phyloP scores from a whole-genome alignment of 108 stramenopile species.

The Nitzschia palea region DNA sequence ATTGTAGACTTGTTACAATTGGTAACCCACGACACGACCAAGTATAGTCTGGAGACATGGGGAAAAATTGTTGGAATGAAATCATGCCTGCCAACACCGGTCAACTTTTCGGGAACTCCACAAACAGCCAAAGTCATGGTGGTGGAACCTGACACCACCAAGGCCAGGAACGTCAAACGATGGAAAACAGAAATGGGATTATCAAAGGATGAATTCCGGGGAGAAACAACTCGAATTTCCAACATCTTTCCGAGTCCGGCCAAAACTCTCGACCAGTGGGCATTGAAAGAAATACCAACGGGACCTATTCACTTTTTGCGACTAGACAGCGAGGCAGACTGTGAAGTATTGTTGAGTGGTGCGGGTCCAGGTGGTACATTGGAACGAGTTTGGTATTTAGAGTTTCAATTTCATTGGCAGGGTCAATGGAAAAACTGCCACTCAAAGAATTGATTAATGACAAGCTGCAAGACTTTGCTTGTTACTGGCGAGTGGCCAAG shows the following conservation, averaged over 20 bases:
- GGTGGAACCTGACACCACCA: not conserved
- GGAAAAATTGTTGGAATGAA: not conserved
- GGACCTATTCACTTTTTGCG: constrained; percentile 9
- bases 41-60: not conserved
- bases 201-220: not conserved
- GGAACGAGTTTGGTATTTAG: constrained; percentile 11
- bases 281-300: not conserved
- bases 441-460: constrained; percentile 3
- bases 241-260: too few species aligned
- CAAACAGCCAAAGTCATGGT: not conserved
- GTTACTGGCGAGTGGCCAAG: constrained; percentile 47
- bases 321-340: not conserved
- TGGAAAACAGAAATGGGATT: not conserved
- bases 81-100: not conserved
- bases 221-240: constrained; percentile 2
- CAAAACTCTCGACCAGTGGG: not conserved
- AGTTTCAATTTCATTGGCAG: constrained; percentile 13
- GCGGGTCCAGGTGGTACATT: not conserved
- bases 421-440: not conserved
- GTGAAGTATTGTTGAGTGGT: not conserved
- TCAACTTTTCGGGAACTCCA: not conserved
- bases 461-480: constrained; percentile 28
- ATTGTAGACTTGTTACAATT: constrained; percentile 8
- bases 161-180: not conserved
- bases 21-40: not conserved